Conservation (phyloP, 768 basidiomycete genomes). For the Mrakia hoshinonis region DNA sequence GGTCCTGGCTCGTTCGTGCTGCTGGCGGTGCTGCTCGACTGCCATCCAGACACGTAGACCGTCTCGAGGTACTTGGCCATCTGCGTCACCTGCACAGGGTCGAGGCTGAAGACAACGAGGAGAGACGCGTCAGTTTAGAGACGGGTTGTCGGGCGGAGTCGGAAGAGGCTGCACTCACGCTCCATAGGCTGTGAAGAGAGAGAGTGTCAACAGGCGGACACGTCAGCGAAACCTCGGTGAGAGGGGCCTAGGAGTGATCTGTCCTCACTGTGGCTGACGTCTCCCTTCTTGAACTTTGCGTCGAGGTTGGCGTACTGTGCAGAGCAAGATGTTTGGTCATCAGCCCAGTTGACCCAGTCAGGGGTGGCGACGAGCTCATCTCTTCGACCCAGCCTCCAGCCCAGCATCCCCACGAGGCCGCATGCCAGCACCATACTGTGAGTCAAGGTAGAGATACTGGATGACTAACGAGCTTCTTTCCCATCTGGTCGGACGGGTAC, state of each 20-base stretch:
- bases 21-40: constrained; percentile 82
- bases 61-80: constrained; percentile 97
- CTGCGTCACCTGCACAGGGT: constrained; percentile 95
- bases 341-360: background rate
- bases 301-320: constrained; percentile 55
- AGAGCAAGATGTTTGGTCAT: background rate
- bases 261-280: constrained; percentile 61
- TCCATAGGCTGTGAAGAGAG: constrained; percentile 56
- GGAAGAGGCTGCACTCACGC: constrained; percentile 59
- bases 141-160: background rate
- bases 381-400: background rate
- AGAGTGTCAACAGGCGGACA: background rate
- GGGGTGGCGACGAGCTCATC: background rate
- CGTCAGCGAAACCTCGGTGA: background rate
- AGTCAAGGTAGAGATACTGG: background rate
- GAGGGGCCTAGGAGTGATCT: background rate
- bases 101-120: constrained; percentile 54
- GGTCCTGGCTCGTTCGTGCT: constrained; percentile 94
- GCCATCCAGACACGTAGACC: constrained; percentile 88
- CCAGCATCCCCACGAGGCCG: too few relatives aligned
- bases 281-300: constrained; percentile 65
- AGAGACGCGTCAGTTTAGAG: background rate
- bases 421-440: too few relatives aligned
- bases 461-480: constrained; percentile 59
- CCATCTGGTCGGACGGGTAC: constrained; percentile 77